Conservation (phyloP, 495 filamentous ascomycete genomes). For the Viridothelium virens region DNA sequence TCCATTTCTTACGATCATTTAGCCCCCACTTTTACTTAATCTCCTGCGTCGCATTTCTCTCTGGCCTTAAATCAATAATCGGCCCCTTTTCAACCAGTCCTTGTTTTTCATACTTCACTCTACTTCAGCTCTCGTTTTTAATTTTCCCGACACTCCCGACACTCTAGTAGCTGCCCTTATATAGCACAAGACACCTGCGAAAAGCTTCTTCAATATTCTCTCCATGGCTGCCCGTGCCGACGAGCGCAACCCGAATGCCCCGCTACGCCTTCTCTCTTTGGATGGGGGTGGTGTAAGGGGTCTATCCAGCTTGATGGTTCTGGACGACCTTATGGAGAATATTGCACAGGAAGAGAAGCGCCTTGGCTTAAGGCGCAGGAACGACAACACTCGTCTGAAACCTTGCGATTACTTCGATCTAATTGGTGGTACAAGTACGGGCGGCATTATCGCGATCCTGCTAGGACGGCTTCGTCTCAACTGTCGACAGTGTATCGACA, state of each 20-base stretch:
- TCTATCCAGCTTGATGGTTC: constrained; percentile 17
- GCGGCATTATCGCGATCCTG: constrained; percentile 18
- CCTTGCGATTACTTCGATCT: constrained; percentile 23
- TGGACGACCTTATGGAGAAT: constrained; percentile 19
- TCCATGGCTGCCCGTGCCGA: not conserved
- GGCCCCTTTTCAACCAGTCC: no score
- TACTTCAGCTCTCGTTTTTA: not conserved
- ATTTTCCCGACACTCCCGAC: not conserved
- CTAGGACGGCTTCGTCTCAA: constrained; percentile 15
- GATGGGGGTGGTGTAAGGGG: constrained; percentile 24
- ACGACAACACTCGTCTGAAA: constrained; percentile 7
- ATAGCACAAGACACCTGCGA: not conserved
- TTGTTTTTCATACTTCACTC: not conserved
- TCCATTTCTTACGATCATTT: not conserved
- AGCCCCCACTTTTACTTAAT: not conserved
- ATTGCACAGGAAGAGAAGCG: constrained; percentile 3
- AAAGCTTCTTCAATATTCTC: not conserved
- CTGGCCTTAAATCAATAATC: no score
- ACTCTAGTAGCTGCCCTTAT: not conserved
- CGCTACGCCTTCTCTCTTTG: constrained; percentile 15
- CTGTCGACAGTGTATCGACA: constrained; percentile 8
- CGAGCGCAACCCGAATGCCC: constrained; percentile 3
- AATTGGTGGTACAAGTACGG: constrained; percentile 22
- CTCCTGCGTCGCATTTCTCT: no score
- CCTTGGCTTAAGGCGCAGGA: not conserved